Conservation (phyloP, 352 stramenopile species). For the Phytophthora ramorum region DNA sequence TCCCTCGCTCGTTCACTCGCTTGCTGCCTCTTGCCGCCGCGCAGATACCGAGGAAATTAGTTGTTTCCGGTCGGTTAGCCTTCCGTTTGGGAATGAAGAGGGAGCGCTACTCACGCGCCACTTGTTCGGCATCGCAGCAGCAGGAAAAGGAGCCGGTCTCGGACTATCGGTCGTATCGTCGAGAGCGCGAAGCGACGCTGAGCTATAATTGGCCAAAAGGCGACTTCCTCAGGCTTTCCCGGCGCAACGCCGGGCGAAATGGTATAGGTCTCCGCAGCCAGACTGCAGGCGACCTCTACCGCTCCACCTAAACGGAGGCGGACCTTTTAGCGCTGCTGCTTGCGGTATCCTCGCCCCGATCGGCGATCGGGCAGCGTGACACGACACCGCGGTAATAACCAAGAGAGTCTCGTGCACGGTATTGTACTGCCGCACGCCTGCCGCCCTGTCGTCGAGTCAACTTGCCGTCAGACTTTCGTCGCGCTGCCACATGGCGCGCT, state of each 20-base stretch:
- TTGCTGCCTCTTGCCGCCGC: background rate
- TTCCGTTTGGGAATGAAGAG: slow-evolving; percentile 47
- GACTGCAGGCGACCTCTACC: background rate
- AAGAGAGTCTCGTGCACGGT: background rate
- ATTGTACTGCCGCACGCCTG: background rate
- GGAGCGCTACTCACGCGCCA: slow-evolving; percentile 28
- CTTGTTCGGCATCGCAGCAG: slow-evolving; percentile 3
- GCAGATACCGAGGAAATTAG: slow-evolving; percentile 43
- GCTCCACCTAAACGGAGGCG: slow-evolving; percentile 1
- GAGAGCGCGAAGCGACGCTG: slow-evolving; percentile 22
- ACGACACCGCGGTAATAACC: slow-evolving; percentile 2
- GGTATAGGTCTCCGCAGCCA: slow-evolving; percentile 20
- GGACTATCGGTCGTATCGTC: slow-evolving; percentile 20
- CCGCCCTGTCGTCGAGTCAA: too few species aligned
- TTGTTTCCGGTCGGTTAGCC: slow-evolving; percentile 41
- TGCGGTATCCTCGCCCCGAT: background rate
- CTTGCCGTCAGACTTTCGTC: too few species aligned
- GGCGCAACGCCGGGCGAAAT: background rate
- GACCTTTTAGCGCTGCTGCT: slow-evolving; percentile 6
- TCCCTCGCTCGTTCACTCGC: background rate
- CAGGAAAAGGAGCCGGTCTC: slow-evolving; percentile 26
- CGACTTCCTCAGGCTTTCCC: slow-evolving; percentile 1
- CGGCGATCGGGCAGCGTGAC: background rate
- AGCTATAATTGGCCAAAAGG: slow-evolving; percentile 20
- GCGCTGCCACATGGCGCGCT: too few species aligned